Conservation (phyloP, 2,329 filamentous ascomycete species). For the Aspergillus sp. region DNA sequence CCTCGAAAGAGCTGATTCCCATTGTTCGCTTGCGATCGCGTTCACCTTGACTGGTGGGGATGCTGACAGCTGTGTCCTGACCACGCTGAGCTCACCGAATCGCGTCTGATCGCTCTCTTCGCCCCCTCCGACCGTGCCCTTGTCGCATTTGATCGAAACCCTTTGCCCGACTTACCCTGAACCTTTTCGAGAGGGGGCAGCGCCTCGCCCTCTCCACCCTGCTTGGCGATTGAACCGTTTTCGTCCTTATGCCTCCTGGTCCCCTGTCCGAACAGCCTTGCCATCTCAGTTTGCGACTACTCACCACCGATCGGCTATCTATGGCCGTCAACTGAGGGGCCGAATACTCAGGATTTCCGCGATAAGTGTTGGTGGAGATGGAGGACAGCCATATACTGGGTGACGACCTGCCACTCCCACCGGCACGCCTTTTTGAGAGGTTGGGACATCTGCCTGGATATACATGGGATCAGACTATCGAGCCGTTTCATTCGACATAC, state of each 20-base stretch:
- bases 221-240: constrained; percentile 25
- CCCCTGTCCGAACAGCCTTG: constrained; percentile 13
- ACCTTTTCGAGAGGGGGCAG: constrained; percentile 8
- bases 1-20: constrained; percentile 7
- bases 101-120: background rate
- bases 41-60: constrained; percentile 11
- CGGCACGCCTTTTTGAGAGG: constrained; percentile 69
- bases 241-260: constrained; percentile 27
- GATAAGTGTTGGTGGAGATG: constrained; percentile 29
- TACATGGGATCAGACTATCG: constrained; percentile 68
- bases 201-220: constrained; percentile 17
- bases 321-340: constrained; percentile 27
- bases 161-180: constrained; percentile 1
- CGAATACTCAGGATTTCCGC: constrained; percentile 16
- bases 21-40: constrained; percentile 15
- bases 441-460: constrained; percentile 73
- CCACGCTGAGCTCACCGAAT: constrained; percentile 2
- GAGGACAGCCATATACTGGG: constrained; percentile 42
- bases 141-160: background rate
- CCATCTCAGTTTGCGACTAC: constrained; percentile 12
- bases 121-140: background rate
- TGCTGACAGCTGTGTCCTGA: constrained; percentile 12
- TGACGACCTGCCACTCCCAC: constrained; percentile 57
- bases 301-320: constrained; percentile 9
- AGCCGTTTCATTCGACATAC: constrained; percentile 64